A percentile compares a stretch with the other conserved stretches of the same genome.
Evolutionary conservation across 768 basidiomycete genomes (phyloP).

Genomic region (Podaxis pistillaris): DNA sequence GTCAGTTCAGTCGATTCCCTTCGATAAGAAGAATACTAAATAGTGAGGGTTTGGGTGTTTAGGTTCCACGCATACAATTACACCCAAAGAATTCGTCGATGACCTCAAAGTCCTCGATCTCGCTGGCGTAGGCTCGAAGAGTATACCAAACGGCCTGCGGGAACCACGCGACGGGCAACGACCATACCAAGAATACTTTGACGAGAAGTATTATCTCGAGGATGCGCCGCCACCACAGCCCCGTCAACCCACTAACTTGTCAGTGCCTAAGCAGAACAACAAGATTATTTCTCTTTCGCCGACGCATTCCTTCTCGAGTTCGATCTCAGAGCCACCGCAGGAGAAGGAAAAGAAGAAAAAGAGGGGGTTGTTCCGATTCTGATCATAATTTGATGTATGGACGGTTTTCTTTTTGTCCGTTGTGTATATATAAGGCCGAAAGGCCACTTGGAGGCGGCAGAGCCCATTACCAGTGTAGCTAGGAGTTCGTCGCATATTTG

Average conservation of each 20-base stretch:
- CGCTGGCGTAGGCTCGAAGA: slow-evolving; percentile 79
- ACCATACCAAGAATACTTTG: slow-evolving; percentile 74
- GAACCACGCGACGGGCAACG: slow-evolving; percentile 44
- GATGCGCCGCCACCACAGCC: slow-evolving; percentile 57
- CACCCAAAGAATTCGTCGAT: slow-evolving; percentile 81
- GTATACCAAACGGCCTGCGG: slow-evolving; percentile 66
- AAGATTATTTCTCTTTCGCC: slow-evolving; percentile 45
- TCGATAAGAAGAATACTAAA: neutral
- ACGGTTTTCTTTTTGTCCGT: neutral
- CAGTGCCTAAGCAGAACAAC: slow-evolving; percentile 33
- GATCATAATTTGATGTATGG: slow-evolving; percentile 13
- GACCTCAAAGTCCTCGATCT: slow-evolving; percentile 87
- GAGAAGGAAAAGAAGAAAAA: slow-evolving; percentile 79
- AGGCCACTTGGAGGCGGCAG: too few species aligned
- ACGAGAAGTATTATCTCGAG: slow-evolving; percentile 70
- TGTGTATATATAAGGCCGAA: neutral
- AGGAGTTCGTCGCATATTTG: too few species aligned
- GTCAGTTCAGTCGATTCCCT: slow-evolving; percentile 35
- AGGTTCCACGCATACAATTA: slow-evolving; percentile 90
- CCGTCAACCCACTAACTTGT: slow-evolving; percentile 33
- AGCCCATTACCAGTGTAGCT: too few species aligned
- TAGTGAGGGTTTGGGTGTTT: neutral
- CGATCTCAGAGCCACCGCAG: slow-evolving; percentile 37
- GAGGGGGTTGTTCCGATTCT: slow-evolving; percentile 69
- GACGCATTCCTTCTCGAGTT: slow-evolving; percentile 50